phyloP scores from a whole-genome alignment of 768 basidiomycete genomes.

The Clitopilus hobsonii region DNA sequence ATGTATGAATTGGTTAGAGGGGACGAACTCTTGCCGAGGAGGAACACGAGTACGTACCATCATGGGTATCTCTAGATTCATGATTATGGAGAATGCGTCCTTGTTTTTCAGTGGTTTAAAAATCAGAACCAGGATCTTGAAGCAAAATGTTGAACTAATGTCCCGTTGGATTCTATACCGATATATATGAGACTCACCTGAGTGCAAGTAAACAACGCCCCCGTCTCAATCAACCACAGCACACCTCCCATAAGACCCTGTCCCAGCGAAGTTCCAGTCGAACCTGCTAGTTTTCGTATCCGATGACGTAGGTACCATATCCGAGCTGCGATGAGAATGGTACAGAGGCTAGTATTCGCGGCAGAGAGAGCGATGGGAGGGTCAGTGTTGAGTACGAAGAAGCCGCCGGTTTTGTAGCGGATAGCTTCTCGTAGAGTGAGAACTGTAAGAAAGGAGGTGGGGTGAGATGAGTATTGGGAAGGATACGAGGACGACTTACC shows the following conservation, averaged over 20 bases:
- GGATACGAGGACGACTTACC: not conserved
- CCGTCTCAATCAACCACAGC: not conserved
- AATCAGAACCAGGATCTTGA: not conserved
- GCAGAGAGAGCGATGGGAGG: not conserved
- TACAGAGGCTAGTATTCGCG: not conserved
- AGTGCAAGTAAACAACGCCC: not conserved
- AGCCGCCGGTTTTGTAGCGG: not conserved
- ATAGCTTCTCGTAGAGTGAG: not conserved
- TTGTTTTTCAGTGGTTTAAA: not conserved
- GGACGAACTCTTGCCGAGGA: not conserved
- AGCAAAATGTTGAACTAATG: not conserved
- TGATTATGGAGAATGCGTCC: not conserved
- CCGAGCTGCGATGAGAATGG: not conserved
- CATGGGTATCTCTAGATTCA: not conserved
- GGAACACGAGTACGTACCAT: not conserved
- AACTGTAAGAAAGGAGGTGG: not conserved
- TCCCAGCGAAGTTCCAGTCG: not conserved
- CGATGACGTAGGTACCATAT: not conserved
- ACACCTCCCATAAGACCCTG: not conserved
- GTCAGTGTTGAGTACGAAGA: not conserved
- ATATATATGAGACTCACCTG: not conserved
- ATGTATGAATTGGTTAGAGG: not conserved
- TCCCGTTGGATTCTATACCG: not conserved
- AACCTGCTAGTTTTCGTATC: not conserved
- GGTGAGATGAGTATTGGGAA: not conserved